Percentiles rank a stretch among this genome's conserved stretches.
These are phyloP conservation scores for Scheffersomyces insectosa DNA, from an alignment of 1,139 yeast genomes.

Conservation along the genomic window DNA sequence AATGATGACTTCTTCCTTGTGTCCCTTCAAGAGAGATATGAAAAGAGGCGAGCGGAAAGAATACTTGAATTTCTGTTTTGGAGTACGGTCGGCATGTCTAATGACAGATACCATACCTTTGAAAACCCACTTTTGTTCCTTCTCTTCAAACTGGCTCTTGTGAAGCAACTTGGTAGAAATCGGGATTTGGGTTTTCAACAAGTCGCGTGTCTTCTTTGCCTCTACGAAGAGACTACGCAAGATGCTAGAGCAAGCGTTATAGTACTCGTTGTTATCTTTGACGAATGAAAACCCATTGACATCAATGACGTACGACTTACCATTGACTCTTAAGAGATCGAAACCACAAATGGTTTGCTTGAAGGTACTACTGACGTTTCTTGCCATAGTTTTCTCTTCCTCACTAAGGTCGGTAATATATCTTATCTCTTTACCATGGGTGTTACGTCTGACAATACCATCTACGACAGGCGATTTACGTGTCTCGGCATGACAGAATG, in stretches of 20 bases:
- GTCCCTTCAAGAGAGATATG: conserved; percentile 86
- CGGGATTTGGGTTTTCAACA: conserved; percentile 41
- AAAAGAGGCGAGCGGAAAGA: conserved; percentile 88
- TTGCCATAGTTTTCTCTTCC: conserved; percentile 80
- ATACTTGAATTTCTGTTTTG: conserved; percentile 97
- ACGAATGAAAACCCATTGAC: conserved; percentile 98
- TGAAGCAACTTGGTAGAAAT: conserved; percentile 36
- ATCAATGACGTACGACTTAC: conserved; percentile 89
- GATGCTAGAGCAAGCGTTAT: conserved; percentile 80
- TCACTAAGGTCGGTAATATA: conserved; percentile 78
- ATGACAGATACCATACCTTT: conserved; percentile 91
- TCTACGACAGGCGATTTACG: conserved; percentile 98
- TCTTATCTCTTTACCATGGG: conserved; percentile 96
- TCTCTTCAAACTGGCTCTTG: conserved; percentile 61
- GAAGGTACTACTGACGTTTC: conserved; percentile 69
- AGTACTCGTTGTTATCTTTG: conserved; percentile 85
- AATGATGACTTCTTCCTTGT: conserved; percentile 92
- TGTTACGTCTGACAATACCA: conserved; percentile 95
- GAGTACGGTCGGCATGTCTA: conserved; percentile 98
- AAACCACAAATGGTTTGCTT: conserved; percentile 98
- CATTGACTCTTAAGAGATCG: conserved; percentile 86
- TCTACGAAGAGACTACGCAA: conserved; percentile 70
- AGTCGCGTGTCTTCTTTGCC: conserved; percentile 50
- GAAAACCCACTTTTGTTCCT: conserved; percentile 94
- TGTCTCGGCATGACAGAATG: conserved; percentile 95